Percentiles rank a stretch among this genome's conserved stretches.
These are phyloP conservation scores for Colletotrichum sp. DNA, from an alignment of 2,329 filamentous ascomycete species.

Conservation along the genomic window DNA sequence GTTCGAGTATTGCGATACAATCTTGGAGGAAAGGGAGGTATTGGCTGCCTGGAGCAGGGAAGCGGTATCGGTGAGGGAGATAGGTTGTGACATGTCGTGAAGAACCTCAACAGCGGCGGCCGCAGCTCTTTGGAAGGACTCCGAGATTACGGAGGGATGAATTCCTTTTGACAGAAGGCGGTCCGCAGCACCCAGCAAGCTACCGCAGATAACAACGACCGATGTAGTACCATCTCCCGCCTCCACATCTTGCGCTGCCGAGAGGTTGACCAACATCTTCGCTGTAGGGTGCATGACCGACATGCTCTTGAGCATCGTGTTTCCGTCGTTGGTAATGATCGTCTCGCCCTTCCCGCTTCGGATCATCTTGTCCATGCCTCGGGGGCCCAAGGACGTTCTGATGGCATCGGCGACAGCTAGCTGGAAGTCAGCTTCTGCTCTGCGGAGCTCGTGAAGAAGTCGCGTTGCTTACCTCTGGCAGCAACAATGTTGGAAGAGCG, in stretches of 20 bases:
- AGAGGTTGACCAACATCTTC: slow-evolving; percentile 98
- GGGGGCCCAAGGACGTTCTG: slow-evolving; percentile 91
- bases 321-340: slow-evolving; percentile 99
- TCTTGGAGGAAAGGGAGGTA: slow-evolving; percentile 97
- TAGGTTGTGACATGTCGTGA: slow-evolving; percentile 94
- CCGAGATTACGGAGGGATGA: slow-evolving; percentile 96
- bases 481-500: slow-evolving; percentile 96
- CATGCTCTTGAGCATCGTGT: slow-evolving; percentile 99
- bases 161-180: slow-evolving; percentile 90
- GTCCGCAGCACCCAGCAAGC: slow-evolving; percentile 91
- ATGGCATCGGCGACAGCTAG: slow-evolving; percentile 96
- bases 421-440: slow-evolving; percentile 24
- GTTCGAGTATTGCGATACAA: slow-evolving; percentile 96
- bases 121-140: slow-evolving; percentile 95
- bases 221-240: slow-evolving; percentile 98
- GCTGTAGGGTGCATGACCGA: slow-evolving; percentile 99
- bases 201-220: slow-evolving; percentile 96
- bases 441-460: neutral
- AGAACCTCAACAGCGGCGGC: slow-evolving; percentile 87
- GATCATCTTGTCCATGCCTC: slow-evolving; percentile 99
- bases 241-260: slow-evolving; percentile 96
- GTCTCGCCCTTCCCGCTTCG: slow-evolving; percentile 95
- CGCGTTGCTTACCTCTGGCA: slow-evolving; percentile 74
- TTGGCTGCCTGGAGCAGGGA: slow-evolving; percentile 96
- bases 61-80: slow-evolving; percentile 84